phyloP scores from a whole-genome alignment of 2,329 filamentous ascomycete genomes.

The Colletotrichum incanum region DNA sequence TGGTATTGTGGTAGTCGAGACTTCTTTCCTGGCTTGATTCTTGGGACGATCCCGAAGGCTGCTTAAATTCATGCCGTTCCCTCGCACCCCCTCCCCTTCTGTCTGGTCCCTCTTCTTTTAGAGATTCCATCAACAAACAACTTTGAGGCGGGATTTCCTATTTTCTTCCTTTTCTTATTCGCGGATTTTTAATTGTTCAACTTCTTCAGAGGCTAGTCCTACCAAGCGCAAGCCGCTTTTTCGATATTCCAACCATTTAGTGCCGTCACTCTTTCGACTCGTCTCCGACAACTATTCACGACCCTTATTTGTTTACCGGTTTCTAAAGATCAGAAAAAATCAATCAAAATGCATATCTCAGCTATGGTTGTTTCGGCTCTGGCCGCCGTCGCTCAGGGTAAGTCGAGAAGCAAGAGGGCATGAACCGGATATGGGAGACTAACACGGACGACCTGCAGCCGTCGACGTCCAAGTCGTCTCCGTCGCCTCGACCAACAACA shows the following conservation, averaged over 20 bases:
- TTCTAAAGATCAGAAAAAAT: slow-evolving; percentile 45
- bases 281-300: slow-evolving; percentile 17
- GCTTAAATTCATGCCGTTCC: slow-evolving; percentile 61
- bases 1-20: slow-evolving; percentile 15
- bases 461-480: slow-evolving; percentile 74
- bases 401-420: slow-evolving; percentile 23
- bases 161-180: slow-evolving; percentile 47
- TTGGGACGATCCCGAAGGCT: slow-evolving; percentile 56
- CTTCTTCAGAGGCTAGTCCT: slow-evolving; percentile 65
- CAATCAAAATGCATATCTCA: slow-evolving; percentile 68
- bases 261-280: slow-evolving; percentile 47
- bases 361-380: slow-evolving; percentile 64
- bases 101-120: slow-evolving; percentile 47
- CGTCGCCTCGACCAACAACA: slow-evolving; percentile 71
- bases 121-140: slow-evolving; percentile 23
- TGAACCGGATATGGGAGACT: slow-evolving; percentile 4
- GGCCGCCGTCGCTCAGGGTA: slow-evolving; percentile 64
- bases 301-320: slow-evolving; percentile 42
- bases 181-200: slow-evolving; percentile 45
- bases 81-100: slow-evolving; percentile 47
- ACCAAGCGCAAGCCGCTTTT: slow-evolving; percentile 64
- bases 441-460: slow-evolving; percentile 47
- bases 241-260: slow-evolving; percentile 26
- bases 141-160: slow-evolving; percentile 40
- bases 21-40: slow-evolving; percentile 19